A percentile compares a stretch with the other conserved stretches of the same genome.
phyloP scores from a whole-genome alignment of 305 asterid genomes.

The Fraxinus paxiana region DNA sequence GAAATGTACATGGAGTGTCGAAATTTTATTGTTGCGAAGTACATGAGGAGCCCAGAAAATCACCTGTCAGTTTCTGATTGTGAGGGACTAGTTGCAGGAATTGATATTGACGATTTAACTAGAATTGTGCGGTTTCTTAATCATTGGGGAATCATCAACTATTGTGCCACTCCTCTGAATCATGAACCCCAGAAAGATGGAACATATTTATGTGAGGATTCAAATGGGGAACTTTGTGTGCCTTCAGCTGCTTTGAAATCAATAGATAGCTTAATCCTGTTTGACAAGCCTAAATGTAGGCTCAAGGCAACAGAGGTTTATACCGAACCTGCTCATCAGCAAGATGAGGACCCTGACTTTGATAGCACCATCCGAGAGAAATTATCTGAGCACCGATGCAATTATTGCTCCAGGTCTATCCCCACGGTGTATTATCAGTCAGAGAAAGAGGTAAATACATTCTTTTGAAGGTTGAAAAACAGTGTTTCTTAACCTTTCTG shows the following conservation, averaged over 20 bases:
- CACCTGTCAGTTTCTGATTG: constrained; percentile 67
- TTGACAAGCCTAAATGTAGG: constrained; percentile 81
- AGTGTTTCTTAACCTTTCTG: background rate
- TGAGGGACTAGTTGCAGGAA: constrained; percentile 58
- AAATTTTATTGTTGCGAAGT: constrained; percentile 77
- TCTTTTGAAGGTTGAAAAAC: background rate
- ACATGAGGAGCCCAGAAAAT: constrained; percentile 81
- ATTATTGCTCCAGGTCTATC: constrained; percentile 59
- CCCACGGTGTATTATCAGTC: constrained; percentile 72
- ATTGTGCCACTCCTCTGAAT: constrained; percentile 66
- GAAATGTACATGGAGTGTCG: constrained; percentile 90
- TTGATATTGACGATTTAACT: constrained; percentile 64
- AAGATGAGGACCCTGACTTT: constrained; percentile 50
- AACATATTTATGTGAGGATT: constrained; percentile 60
- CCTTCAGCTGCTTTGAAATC: constrained; percentile 83
- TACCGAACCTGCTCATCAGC: constrained; percentile 58
- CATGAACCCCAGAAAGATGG: constrained; percentile 53
- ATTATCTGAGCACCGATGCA: constrained; percentile 68
- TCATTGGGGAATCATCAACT: constrained; percentile 94
- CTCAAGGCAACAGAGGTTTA: constrained; percentile 71
- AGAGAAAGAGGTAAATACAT: constrained; percentile 73
- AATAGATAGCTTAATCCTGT: constrained; percentile 78
- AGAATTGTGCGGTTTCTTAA: constrained; percentile 87
- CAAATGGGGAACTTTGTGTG: constrained; percentile 71
- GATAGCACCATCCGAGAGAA: constrained; percentile 69